These are phyloP conservation scores for Pythium chondricola DNA, from an alignment of 352 stramenopile species.

Conservation along the genomic window DNA sequence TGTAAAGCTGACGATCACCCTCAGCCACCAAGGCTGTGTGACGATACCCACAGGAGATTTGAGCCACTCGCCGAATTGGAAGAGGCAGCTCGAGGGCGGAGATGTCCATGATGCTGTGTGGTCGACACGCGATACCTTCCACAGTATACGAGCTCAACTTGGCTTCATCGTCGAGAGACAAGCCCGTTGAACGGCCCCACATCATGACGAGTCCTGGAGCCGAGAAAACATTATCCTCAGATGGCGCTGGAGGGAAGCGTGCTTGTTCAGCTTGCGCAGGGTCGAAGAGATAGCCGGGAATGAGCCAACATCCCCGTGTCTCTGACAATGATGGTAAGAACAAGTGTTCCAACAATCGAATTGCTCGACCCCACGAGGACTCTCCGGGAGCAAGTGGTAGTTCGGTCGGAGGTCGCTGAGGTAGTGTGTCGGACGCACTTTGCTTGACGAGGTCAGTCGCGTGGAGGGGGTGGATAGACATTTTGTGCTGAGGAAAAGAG, in stretches of 20 bases:
- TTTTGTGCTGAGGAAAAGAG: not conserved
- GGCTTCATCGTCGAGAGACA: constrained; percentile 58
- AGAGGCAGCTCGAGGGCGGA: constrained; percentile 38
- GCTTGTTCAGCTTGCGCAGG: constrained; percentile 4
- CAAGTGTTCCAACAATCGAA: constrained; percentile 11
- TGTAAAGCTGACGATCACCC: constrained; percentile 52
- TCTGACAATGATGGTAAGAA: constrained; percentile 28
- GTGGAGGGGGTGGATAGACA: not conserved
- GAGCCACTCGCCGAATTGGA: constrained; percentile 45
- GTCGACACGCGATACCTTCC: constrained; percentile 8
- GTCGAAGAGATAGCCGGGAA: constrained; percentile 51
- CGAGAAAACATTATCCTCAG: constrained; percentile 30
- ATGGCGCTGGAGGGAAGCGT: constrained; percentile 8
- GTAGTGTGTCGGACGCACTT: constrained; percentile 3
- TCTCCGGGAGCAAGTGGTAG: constrained; percentile 1
- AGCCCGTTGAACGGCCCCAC: constrained; percentile 49
- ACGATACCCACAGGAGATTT: constrained; percentile 72
- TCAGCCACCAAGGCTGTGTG: constrained; percentile 70
- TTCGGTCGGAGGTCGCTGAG: not conserved
- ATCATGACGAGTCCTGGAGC: constrained; percentile 44
- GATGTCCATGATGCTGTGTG: constrained; percentile 17
- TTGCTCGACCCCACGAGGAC: constrained; percentile 13
- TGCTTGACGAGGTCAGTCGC: not conserved
- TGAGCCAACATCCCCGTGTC: constrained; percentile 35
- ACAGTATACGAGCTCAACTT: constrained; percentile 15